Base-by-base conservation (phyloP, 2,329 filamentous ascomycete genomes). In the Penicillium sp. region DNA sequence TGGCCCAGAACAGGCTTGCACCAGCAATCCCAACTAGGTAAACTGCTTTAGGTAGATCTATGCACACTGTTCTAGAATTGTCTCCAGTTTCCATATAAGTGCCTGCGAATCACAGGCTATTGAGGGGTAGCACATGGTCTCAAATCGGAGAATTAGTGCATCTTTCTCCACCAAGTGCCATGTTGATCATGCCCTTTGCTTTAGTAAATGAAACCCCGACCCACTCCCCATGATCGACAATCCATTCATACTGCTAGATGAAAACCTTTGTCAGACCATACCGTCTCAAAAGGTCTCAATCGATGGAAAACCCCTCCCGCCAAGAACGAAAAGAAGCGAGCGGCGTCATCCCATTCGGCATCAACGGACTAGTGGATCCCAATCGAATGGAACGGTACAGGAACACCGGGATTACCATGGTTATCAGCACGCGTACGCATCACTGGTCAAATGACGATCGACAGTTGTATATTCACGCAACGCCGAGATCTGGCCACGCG, bases 321-420 rank as follows among this genome's bases (percentile, higher is more conserved):
- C 51, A 48, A 37, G 44, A n/a, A 39, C 35, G 7, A 19, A 19
- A 19, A n/a, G 39, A 29, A 45, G 6, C 8, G 22, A 11, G 13
- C 24, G 24, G 27, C 44, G 46, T 49, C 45, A 48, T 50, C 52
- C 29, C 33, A 54, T 48, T 41, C 45, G 52, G 52, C 33, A 48
- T 19, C 21, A n/a, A 31, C 35, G 52, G 52, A 35, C n/a, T 16
- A 26, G 52, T 55, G 52, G 52, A 49, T n/a, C 46, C n/a, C 4
- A 44, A 37, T 11, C 13, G 2, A 21, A 52, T 21, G 41, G 50
- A 44, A 45, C 29, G 50, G 31, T 21, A 37, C 39, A 53, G 29
- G 31, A 26, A 37, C 39, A 35, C 16, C 22, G n/a, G 3, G 27
- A 13, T 22, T 41, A 41, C 39, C 39, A 22, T 41, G 39, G 39